Percentiles rank a stretch among this genome's conserved stretches.
These are phyloP conservation scores for Orychophragmus violaceus DNA, from an alignment of 345 rosid genomes.

Conservation along the genomic window DNA sequence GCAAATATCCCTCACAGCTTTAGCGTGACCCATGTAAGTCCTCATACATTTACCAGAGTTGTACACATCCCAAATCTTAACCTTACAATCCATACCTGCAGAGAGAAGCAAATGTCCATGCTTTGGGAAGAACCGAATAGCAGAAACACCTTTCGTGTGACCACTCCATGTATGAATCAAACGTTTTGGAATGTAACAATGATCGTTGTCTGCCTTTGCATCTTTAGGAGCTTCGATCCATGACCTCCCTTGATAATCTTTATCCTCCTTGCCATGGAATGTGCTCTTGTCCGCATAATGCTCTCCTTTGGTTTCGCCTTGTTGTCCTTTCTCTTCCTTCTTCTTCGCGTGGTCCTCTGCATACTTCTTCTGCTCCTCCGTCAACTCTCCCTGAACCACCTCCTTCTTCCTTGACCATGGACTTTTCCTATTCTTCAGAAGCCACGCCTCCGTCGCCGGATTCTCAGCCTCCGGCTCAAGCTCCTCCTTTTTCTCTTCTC, in stretches of 20 bases:
- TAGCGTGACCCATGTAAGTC: conserved; percentile 96
- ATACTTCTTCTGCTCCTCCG: conserved; percentile 96
- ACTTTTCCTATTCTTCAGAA: conserved; percentile 74
- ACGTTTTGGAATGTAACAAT: conserved; percentile 81
- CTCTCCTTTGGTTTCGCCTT: conserved; percentile 66
- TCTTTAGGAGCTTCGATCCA: conserved; percentile 96
- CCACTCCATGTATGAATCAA: conserved; percentile 88
- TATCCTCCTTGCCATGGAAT: conserved; percentile 94
- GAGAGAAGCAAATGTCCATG: conserved; percentile 96
- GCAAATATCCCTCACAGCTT: conserved; percentile 91
- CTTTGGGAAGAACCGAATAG: conserved; percentile 91
- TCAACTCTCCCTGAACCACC: conserved; percentile 64
- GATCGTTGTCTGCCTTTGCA: conserved; percentile 86
- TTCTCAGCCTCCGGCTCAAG: conserved; percentile 57
- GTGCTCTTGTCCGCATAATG: conserved; percentile 72
- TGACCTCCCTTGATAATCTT: conserved; percentile 91
- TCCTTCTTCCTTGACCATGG: conserved; percentile 98
- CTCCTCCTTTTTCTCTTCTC: conserved; percentile 30
- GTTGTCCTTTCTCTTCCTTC: conserved; percentile 76
- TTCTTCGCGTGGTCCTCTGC: conserved; percentile 94
- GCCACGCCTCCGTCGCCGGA: conserved; percentile 78
- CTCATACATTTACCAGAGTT: conserved; percentile 98
- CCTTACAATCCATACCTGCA: conserved; percentile 93
- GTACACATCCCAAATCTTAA: conserved; percentile 98
- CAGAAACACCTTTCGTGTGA: conserved; percentile 77